phyloP scores from a whole-genome alignment of 2,329 filamentous ascomycete genomes.

The Lachnellula subtilissima region DNA sequence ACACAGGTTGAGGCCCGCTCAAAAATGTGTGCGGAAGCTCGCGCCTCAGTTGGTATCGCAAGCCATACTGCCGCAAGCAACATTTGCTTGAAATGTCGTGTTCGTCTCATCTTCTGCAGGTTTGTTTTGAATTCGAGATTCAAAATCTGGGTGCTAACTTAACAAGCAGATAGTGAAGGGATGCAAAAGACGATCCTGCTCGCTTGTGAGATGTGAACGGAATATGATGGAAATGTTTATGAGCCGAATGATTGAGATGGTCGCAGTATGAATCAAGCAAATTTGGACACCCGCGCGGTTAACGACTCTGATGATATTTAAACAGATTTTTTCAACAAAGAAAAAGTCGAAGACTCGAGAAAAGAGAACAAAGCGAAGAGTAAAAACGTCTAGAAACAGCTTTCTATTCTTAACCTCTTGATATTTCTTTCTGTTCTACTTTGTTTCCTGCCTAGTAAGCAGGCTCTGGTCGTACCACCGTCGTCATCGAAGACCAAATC shows the following conservation, averaged over 20 bases:
- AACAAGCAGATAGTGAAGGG: background rate
- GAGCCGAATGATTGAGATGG: background rate
- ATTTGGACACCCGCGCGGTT: slow-evolving; percentile 3
- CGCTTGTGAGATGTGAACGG: background rate
- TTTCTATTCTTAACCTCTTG: slow-evolving; percentile 7
- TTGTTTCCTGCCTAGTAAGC: slow-evolving; percentile 17
- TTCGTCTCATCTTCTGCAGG: slow-evolving; percentile 18
- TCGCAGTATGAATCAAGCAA: slow-evolving; percentile 1
- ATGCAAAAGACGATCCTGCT: background rate
- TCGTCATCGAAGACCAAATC: slow-evolving; percentile 14
- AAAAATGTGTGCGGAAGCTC: slow-evolving; percentile 38
- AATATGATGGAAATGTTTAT: slow-evolving; percentile 1
- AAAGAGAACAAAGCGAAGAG: slow-evolving; percentile 21
- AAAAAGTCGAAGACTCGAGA: slow-evolving; percentile 28
- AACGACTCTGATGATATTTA: slow-evolving; percentile 23
- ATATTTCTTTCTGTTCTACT: slow-evolving; percentile 20
- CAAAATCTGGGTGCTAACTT: background rate
- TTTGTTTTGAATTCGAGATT: background rate
- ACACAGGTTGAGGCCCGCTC: slow-evolving; percentile 47
- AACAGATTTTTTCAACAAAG: slow-evolving; percentile 17
- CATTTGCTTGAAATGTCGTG: slow-evolving; percentile 8
- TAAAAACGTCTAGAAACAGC: slow-evolving; percentile 11
- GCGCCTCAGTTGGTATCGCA: slow-evolving; percentile 35
- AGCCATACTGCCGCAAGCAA: slow-evolving; percentile 28
- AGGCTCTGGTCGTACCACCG: slow-evolving; percentile 4